Evolutionary conservation across 2,329 filamentous ascomycete species (phyloP).

Genomic region (Leptographium galeiforme): DNA sequence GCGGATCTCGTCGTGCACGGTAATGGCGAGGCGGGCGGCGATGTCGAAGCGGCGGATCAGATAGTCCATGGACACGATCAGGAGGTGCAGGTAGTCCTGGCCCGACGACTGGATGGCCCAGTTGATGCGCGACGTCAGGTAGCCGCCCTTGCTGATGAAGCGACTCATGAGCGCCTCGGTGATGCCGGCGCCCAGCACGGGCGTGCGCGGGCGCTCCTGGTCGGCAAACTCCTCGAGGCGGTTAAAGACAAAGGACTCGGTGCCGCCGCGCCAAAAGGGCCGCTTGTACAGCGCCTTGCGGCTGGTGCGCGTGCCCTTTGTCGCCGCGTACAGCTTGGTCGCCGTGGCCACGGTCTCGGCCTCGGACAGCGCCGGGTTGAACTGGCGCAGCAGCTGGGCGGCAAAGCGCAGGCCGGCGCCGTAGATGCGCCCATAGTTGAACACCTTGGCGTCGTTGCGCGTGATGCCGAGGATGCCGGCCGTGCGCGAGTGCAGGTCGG

Average conservation of each 20-base stretch:
- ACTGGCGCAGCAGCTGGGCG: slow-evolving; percentile 76
- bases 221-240: slow-evolving; percentile 96
- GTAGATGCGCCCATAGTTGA: slow-evolving; percentile 98
- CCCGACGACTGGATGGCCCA: slow-evolving; percentile 98
- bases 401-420: slow-evolving; percentile 95
- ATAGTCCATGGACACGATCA: slow-evolving; percentile 92
- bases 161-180: slow-evolving; percentile 87
- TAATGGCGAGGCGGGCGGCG: slow-evolving; percentile 74
- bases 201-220: slow-evolving; percentile 79
- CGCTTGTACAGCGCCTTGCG: slow-evolving; percentile 58
- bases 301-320: slow-evolving; percentile 78
- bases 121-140: slow-evolving; percentile 93
- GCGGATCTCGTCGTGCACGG: slow-evolving; percentile 93
- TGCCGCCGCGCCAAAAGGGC: slow-evolving; percentile 89
- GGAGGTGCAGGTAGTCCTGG: slow-evolving; percentile 89
- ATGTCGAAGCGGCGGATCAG: slow-evolving; percentile 76
- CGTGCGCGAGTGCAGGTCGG: slow-evolving; percentile 87
- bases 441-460: slow-evolving; percentile 89
- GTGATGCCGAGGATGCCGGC: slow-evolving; percentile 87
- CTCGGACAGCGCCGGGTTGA: slow-evolving; percentile 77
- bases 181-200: slow-evolving; percentile 86
- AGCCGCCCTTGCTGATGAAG: slow-evolving; percentile 77
- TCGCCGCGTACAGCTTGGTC: slow-evolving; percentile 69
- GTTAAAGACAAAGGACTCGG: slow-evolving; percentile 97
- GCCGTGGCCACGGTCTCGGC: slow-evolving; percentile 64